phyloP scores from a whole-genome alignment of 257 asterid species.

The Eustoma russellianum region DNA sequence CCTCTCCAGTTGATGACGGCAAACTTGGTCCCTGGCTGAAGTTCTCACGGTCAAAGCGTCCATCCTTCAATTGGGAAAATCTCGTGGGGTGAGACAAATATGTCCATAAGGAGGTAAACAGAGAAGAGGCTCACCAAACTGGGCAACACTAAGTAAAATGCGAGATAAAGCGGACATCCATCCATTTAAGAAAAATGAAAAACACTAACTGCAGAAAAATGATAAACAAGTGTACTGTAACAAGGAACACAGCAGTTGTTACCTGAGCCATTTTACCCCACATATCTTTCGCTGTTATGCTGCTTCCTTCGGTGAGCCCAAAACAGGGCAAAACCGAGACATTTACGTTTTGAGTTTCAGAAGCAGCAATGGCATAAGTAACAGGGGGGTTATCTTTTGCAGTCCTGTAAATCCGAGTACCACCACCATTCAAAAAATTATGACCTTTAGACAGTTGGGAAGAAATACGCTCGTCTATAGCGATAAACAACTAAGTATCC shows the following conservation, averaged over 20 bases:
- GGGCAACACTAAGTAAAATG: not conserved
- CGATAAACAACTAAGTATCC: no score
- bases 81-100: not conserved
- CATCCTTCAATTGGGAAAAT: slow-evolving; percentile 42
- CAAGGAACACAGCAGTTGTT: slow-evolving; percentile 7
- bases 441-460: no score
- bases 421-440: not conserved
- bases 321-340: slow-evolving; percentile 91
- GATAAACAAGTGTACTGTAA: not conserved
- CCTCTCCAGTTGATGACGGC: slow-evolving; percentile 89
- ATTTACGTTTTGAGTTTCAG: slow-evolving; percentile 92
- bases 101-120: not conserved
- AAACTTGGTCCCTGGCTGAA: slow-evolving; percentile 66
- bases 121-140: not conserved
- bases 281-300: slow-evolving; percentile 82
- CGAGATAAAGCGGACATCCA: not conserved
- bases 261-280: slow-evolving; percentile 96
- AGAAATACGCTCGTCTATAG: no score
- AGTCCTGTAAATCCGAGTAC: slow-evolving; percentile 49
- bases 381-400: slow-evolving; percentile 89
- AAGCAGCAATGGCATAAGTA: slow-evolving; percentile 90
- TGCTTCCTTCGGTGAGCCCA: slow-evolving; percentile 78
- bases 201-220: not conserved
- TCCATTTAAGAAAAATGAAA: not conserved
- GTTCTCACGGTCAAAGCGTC: slow-evolving; percentile 80